Base-by-base conservation (phyloP, 148 eudicot species). In the Tetragonia tetragonoides region DNA sequence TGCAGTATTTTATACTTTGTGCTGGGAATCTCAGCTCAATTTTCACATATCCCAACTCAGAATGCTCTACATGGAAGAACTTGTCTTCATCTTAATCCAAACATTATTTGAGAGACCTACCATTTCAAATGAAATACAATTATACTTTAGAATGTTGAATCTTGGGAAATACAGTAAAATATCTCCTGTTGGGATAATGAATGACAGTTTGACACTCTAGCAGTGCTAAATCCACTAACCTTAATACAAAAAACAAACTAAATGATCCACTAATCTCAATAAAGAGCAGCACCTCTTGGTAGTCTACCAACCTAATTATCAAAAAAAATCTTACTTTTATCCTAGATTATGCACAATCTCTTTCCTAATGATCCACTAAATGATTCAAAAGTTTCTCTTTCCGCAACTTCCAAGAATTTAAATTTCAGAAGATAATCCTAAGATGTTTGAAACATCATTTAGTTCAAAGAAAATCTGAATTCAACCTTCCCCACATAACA, bases 11-110 rank as follows among this genome's bases (percentile, higher is more conserved):
- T 5, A 24, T 24, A 12, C 1, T 24, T 4, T 24, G 11, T 34
- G 18, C 60, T 46, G 62, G 37, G 44, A 72, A 23, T 37, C 16
- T 72, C 37, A 44, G 24, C 72, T 69, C n/a, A 37, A 44, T n/a
- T 14, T 6, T 21, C 47, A 44, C 47, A 44, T 12, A n/a, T 15
- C 5, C 72, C 56, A 4, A 21, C 34, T 28, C 34, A 28, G 34
- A 28, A 28, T 28, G 34, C 34, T 28, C 34, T 67, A 41, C n/a
- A 21, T 49, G 60, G 38, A 69, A 42, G 44, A 68, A 51, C 34
- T 53, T 72, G 62, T 72, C 75, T 28, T 72, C 20, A 47, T 71
- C 49, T 17, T 72, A 37, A 37, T 53, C 34, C 62, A 51, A 72
- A 53, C n/a, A 70, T 23, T 39, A 18, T 46, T 8, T 21, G 17